These are phyloP conservation scores for Malassezia globosa DNA, from an alignment of 1,284 basidiomycete genomes.

Conservation along the genomic window DNA sequence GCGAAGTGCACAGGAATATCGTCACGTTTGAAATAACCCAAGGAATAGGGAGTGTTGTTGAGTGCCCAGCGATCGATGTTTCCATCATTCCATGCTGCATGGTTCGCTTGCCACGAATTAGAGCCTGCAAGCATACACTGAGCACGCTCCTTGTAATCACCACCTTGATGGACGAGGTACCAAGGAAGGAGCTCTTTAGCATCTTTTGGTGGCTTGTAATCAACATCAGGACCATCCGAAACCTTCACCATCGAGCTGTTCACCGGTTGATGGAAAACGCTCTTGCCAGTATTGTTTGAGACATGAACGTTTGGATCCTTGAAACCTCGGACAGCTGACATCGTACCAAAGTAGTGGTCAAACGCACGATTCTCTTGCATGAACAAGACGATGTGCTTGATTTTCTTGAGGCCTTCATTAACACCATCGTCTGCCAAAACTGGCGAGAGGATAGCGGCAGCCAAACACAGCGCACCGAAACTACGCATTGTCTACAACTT, in stretches of 20 bases:
- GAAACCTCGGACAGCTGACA: conserved; percentile 33
- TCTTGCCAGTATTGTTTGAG: conserved; percentile 22
- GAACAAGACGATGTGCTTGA: conserved; percentile 22
- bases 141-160: conserved; percentile 21
- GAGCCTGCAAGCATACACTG: conserved; percentile 31
- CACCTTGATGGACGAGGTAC: conserved; percentile 29
- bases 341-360: conserved; percentile 37
- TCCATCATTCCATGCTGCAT: conserved; percentile 28
- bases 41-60: conserved; percentile 30
- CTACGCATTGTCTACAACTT: background rate
- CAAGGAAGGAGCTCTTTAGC: conserved; percentile 27
- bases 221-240: background rate
- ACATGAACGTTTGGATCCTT: conserved; percentile 33
- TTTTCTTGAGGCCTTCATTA: conserved; percentile 4
- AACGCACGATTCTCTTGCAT: conserved; percentile 42
- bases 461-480: background rate
- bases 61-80: conserved; percentile 30
- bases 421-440: background rate
- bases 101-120: conserved; percentile 29
- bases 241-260: conserved; percentile 15
- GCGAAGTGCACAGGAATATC: conserved; percentile 38
- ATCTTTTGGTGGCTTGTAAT: conserved; percentile 1
- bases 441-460: background rate
- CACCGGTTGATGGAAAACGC: conserved; percentile 23
- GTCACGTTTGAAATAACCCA: conserved; percentile 25